Percentiles rank a stretch among this genome's conserved stretches.
These are phyloP conservation scores for Pseudomonodictys pantanalensis DNA, from an alignment of 495 filamentous ascomycete species.

Conservation along the genomic window DNA sequence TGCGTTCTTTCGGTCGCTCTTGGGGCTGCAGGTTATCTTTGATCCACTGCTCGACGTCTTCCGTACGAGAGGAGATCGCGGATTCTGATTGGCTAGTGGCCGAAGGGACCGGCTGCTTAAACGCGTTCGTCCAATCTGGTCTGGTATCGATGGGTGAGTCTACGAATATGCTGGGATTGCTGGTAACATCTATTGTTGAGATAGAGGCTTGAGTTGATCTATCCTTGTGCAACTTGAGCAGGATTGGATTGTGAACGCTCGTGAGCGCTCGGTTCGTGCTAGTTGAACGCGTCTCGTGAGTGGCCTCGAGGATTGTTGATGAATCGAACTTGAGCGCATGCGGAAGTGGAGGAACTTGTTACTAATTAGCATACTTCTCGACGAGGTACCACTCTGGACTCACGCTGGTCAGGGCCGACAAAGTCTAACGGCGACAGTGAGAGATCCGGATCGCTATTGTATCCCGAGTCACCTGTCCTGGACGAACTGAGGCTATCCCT, in stretches of 20 bases:
- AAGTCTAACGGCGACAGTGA: conserved; percentile 12
- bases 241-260: background rate
- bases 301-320: background rate
- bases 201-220: background rate
- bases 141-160: background rate
- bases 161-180: background rate
- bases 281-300: background rate
- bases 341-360: background rate
- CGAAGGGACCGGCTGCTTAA: background rate
- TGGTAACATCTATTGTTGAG: background rate
- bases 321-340: background rate
- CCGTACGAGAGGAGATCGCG: background rate
- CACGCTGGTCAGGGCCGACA: background rate
- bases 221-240: background rate
- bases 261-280: background rate
- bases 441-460: conserved; percentile 24
- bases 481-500: conserved; percentile 13
- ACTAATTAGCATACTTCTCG: background rate
- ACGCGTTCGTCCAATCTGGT: background rate
- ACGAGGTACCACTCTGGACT: background rate
- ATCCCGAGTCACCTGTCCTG: conserved; percentile 22
- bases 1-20: conserved; percentile 16
- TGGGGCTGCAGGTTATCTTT: conserved; percentile 6
- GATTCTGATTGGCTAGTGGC: background rate
- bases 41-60: conserved; percentile 13